Percentiles rank a stretch among this genome's conserved stretches.
Conservation (phyloP, 2,329 filamentous ascomycete genomes). For the Cladosporium oxysporum region DNA sequence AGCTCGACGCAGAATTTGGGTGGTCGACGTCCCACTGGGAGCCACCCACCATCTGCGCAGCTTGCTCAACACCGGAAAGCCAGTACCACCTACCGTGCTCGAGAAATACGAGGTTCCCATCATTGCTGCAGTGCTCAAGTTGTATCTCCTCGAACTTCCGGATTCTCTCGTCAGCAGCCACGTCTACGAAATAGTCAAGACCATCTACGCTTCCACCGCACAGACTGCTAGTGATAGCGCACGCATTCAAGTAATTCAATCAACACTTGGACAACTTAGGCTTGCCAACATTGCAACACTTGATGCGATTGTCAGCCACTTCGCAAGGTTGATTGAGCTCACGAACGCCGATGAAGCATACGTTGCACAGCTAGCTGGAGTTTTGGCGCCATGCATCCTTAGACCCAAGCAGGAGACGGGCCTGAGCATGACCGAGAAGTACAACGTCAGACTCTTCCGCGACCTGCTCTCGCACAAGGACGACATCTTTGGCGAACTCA, state of each 20-base stretch:
- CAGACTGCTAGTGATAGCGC: slow-evolving; percentile 75
- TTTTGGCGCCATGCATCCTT: slow-evolving; percentile 81
- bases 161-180: slow-evolving; percentile 98
- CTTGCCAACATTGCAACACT: slow-evolving; percentile 98
- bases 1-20: slow-evolving; percentile 87
- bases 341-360: slow-evolving; percentile 94
- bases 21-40: slow-evolving; percentile 83
- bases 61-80: slow-evolving; percentile 83
- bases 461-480: slow-evolving; percentile 95
- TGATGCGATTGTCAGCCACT: slow-evolving; percentile 96
- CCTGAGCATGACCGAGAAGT: slow-evolving; percentile 92
- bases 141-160: slow-evolving; percentile 92
- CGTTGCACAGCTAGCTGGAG: slow-evolving; percentile 69
- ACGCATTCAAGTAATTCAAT: slow-evolving; percentile 88
- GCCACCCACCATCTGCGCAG: slow-evolving; percentile 83
- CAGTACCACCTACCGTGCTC: slow-evolving; percentile 72
- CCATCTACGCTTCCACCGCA: slow-evolving; percentile 83
- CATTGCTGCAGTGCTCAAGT: slow-evolving; percentile 86
- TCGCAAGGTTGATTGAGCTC: slow-evolving; percentile 92
- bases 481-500: slow-evolving; percentile 91
- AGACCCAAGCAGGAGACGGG: slow-evolving; percentile 85
- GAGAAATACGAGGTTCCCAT: slow-evolving; percentile 91
- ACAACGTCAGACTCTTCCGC: slow-evolving; percentile 83
- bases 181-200: slow-evolving; percentile 98
- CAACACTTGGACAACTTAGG: slow-evolving; percentile 89